These are phyloP conservation scores for Cladosporium sp. DNA, from an alignment of 2,329 filamentous ascomycete genomes.

Conservation along the genomic window DNA sequence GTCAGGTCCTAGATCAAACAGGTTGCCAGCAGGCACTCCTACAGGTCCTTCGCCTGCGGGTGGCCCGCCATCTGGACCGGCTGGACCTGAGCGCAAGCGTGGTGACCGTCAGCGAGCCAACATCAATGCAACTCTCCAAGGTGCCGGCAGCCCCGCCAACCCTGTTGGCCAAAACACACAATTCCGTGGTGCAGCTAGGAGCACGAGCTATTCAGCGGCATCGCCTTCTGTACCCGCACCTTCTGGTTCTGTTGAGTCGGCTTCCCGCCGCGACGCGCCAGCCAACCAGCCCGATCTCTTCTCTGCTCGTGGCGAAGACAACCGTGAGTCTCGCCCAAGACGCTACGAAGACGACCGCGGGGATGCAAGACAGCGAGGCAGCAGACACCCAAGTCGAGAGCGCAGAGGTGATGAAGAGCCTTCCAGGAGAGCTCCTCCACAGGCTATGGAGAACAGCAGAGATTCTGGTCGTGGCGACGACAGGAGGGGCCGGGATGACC, in stretches of 20 bases:
- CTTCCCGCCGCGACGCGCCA: slow-evolving; percentile 24
- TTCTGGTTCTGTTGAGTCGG: slow-evolving; percentile 28
- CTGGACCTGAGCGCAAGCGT: slow-evolving; percentile 29
- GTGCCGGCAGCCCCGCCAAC: slow-evolving; percentile 22
- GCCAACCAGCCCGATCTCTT: slow-evolving; percentile 26
- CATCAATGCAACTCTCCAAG: slow-evolving; percentile 34
- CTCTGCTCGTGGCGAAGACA: slow-evolving; percentile 25
- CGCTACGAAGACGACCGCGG: slow-evolving; percentile 33
- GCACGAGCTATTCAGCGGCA: slow-evolving; percentile 23
- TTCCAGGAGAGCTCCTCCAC: slow-evolving; percentile 25
- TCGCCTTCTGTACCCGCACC: slow-evolving; percentile 10
- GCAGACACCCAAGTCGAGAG: slow-evolving; percentile 35
- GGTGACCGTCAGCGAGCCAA: slow-evolving; percentile 30
- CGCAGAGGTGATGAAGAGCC: slow-evolving; percentile 29
- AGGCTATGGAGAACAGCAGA: slow-evolving; percentile 29
- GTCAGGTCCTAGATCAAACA: slow-evolving; percentile 31
- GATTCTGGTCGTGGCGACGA: slow-evolving; percentile 30
- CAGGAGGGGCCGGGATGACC: slow-evolving; percentile 30
- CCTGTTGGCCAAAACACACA: slow-evolving; percentile 32
- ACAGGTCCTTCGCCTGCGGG: slow-evolving; percentile 34
- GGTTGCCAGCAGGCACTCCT: slow-evolving; percentile 30
- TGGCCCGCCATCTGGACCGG: slow-evolving; percentile 36
- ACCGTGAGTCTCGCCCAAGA: slow-evolving; percentile 26
- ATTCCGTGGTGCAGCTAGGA: slow-evolving; percentile 36
- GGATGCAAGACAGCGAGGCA: slow-evolving; percentile 26